Conservation (phyloP, 768 basidiomycete genomes). For the Phanerodontia chrysosporium region DNA sequence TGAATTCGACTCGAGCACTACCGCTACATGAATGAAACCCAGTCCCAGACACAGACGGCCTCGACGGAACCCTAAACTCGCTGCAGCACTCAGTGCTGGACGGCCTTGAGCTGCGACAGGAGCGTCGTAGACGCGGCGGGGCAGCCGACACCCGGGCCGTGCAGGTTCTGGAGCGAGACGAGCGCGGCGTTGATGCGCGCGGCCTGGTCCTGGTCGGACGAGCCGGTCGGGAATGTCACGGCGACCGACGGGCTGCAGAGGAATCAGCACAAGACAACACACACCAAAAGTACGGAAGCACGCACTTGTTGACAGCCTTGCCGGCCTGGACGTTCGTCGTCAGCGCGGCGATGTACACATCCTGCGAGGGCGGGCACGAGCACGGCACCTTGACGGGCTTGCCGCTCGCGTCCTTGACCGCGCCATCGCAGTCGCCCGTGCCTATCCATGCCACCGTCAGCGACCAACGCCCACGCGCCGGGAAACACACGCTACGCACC, state of each 20-base stretch:
- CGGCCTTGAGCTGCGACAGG: slow-evolving; percentile 10
- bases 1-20: neutral
- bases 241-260: slow-evolving; percentile 37
- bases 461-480: too few relatives aligned
- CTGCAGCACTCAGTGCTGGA: neutral
- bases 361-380: slow-evolving; percentile 55
- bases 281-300: neutral
- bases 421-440: slow-evolving; percentile 69
- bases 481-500: slow-evolving; percentile 42
- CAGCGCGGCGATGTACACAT: slow-evolving; percentile 46
- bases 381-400: slow-evolving; percentile 60
- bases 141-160: slow-evolving; percentile 64
- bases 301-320: slow-evolving; percentile 54
- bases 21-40: neutral
- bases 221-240: slow-evolving; percentile 61
- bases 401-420: slow-evolving; percentile 51
- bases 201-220: slow-evolving; percentile 45
- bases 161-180: slow-evolving; percentile 71
- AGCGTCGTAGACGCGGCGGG: slow-evolving; percentile 52
- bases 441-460: slow-evolving; percentile 26
- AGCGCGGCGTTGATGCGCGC: slow-evolving; percentile 56
- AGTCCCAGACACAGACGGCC: neutral
- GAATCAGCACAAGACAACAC: neutral
- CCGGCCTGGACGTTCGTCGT: slow-evolving; percentile 57
- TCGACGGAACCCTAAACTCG: neutral